These are phyloP conservation scores for Fusarium vanettenii DNA, from an alignment of 2,329 filamentous ascomycete species.

Conservation along the genomic window DNA sequence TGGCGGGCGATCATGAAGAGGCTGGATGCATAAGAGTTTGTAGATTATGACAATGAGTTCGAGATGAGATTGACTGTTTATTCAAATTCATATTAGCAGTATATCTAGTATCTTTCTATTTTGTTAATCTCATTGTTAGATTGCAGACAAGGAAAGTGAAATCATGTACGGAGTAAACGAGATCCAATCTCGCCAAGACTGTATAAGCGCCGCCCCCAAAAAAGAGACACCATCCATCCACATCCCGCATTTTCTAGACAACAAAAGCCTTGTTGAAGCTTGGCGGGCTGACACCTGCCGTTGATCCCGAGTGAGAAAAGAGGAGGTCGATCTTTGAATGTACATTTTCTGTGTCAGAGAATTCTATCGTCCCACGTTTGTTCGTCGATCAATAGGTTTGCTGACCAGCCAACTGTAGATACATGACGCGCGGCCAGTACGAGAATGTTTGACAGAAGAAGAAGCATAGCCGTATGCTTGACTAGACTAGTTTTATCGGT, in stretches of 20 bases:
- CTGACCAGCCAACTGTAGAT: slow-evolving; percentile 10
- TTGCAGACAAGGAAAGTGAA: background rate
- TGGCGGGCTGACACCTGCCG: slow-evolving; percentile 2
- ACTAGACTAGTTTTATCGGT: background rate
- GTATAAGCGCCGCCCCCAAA: background rate
- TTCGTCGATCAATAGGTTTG: slow-evolving; percentile 24
- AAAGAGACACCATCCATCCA: background rate
- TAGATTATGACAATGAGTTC: slow-evolving; percentile 7
- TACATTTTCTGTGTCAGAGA: background rate
- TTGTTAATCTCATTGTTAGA: background rate
- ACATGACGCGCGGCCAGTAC: background rate
- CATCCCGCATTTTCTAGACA: background rate
- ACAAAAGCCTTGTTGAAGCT: background rate
- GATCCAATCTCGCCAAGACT: slow-evolving; percentile 30
- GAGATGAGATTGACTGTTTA: background rate
- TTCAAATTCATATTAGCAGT: background rate
- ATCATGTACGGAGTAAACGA: slow-evolving; percentile 18
- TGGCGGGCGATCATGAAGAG: slow-evolving; percentile 12
- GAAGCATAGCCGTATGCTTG: background rate
- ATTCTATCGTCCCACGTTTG: background rate
- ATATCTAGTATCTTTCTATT: background rate
- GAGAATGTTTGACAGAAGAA: background rate
- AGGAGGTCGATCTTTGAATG: slow-evolving; percentile 5
- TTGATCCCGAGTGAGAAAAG: background rate
- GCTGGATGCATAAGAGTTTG: slow-evolving; percentile 4